Evolutionary conservation across 345 rosid genomes (phyloP).

Genomic region (Populus alba): DNA sequence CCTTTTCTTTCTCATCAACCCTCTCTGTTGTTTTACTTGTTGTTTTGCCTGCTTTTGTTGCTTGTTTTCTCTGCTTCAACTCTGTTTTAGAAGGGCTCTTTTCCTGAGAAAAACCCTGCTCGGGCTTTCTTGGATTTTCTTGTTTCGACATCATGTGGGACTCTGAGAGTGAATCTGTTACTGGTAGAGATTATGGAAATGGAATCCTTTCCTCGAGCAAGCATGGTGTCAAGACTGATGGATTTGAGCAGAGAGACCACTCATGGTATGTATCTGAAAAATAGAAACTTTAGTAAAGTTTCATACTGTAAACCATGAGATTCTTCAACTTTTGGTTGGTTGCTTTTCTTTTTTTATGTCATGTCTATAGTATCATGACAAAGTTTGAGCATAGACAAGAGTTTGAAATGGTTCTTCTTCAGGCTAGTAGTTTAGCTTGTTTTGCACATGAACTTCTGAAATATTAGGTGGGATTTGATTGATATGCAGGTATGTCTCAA

Average conservation of each 20-base stretch:
- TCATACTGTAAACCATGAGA: background rate
- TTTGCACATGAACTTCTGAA: background rate
- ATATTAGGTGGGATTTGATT: background rate
- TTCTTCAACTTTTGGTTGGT: background rate
- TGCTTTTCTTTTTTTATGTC: background rate
- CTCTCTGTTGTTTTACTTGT: background rate
- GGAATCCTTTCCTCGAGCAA: constrained; percentile 63
- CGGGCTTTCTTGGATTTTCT: constrained; percentile 1
- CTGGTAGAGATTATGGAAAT: constrained; percentile 70
- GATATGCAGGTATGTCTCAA: constrained; percentile 69
- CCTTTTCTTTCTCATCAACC: constrained; percentile 8
- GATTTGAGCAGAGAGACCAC: constrained; percentile 79
- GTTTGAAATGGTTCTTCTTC: background rate
- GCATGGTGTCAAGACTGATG: constrained; percentile 72
- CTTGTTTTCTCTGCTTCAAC: constrained; percentile 11
- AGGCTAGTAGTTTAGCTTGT: background rate
- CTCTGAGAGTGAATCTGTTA: constrained; percentile 64
- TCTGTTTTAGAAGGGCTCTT: background rate
- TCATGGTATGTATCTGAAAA: constrained; percentile 56
- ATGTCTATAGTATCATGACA: background rate
- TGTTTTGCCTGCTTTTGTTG: constrained; percentile 1
- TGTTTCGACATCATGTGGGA: constrained; percentile 67
- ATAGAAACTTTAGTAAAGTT: background rate
- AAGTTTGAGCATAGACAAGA: background rate
- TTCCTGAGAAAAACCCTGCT: constrained; percentile 11